Conservation (phyloP, 371 early-diverging fungal species). For the Thermomucor indicae-seudaticae region DNA sequence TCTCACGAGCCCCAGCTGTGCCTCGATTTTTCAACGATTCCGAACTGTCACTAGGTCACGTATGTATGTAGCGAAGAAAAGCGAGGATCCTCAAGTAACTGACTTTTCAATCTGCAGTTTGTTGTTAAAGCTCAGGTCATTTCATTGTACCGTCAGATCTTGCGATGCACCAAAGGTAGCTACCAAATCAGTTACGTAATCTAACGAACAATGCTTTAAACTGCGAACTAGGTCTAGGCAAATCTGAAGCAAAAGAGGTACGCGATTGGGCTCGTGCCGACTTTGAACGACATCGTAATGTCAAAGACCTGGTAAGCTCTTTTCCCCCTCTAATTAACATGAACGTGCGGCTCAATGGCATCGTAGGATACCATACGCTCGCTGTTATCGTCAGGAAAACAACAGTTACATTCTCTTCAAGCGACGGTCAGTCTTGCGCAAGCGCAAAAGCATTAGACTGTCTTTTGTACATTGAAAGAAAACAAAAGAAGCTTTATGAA, state of each 20-base stretch:
- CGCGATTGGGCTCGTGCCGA: conserved; percentile 57
- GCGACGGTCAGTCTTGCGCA: conserved; percentile 44
- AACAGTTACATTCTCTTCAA: conserved; percentile 58
- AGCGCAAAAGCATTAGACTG: neutral
- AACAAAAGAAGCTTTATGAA: neutral
- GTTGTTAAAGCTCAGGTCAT: conserved; percentile 50
- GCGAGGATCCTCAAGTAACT: neutral
- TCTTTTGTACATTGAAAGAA: neutral
- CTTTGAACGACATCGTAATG: conserved; percentile 58
- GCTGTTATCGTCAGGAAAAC: conserved; percentile 52
- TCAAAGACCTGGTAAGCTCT: conserved; percentile 46
- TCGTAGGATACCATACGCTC: conserved; percentile 51
- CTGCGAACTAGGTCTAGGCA: conserved; percentile 31
- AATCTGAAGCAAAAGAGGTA: conserved; percentile 47
- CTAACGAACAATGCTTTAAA: neutral
- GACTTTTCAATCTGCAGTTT: conserved; percentile 36
- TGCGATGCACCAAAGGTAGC: conserved; percentile 48
- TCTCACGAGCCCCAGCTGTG: conserved; percentile 38
- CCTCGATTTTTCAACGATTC: conserved; percentile 39
- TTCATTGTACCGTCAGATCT: conserved; percentile 57
- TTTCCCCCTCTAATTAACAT: neutral
- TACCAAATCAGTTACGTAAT: neutral
- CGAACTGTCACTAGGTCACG: conserved; percentile 35
- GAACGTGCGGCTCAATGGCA: neutral
- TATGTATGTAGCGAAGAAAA: conserved; percentile 6